Conservation (phyloP, 2,329 filamentous ascomycete species). For the Chalara sp. region DNA sequence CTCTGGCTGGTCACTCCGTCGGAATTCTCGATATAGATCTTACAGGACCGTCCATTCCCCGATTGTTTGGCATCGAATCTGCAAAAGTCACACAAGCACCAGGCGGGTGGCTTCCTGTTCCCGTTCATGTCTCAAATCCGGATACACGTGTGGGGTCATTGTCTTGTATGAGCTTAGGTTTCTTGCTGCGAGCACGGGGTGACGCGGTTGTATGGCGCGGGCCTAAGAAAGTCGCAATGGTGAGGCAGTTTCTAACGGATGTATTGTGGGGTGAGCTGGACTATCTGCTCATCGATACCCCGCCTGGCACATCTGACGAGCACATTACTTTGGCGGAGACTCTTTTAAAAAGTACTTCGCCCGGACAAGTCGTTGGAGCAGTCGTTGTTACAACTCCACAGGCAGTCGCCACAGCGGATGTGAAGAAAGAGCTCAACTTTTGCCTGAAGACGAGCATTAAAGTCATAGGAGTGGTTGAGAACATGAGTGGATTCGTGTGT, state of each 20-base stretch:
- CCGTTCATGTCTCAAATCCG: slow-evolving; percentile 61
- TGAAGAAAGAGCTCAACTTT: slow-evolving; percentile 82
- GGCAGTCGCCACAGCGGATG: slow-evolving; percentile 86
- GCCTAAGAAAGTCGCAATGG: slow-evolving; percentile 98
- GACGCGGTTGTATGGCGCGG: slow-evolving; percentile 97
- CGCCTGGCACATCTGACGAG: slow-evolving; percentile 92
- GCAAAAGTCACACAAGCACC: slow-evolving; percentile 88
- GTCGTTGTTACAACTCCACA: slow-evolving; percentile 96
- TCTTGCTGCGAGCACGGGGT: slow-evolving; percentile 73
- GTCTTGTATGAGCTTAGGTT: slow-evolving; percentile 87
- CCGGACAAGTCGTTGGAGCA: slow-evolving; percentile 72
- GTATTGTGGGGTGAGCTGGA: slow-evolving; percentile 86
- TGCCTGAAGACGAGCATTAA: slow-evolving; percentile 77
- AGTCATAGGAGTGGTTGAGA: slow-evolving; percentile 88
- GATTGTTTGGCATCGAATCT: slow-evolving; percentile 84
- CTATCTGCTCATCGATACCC: slow-evolving; percentile 90
- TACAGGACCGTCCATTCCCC: slow-evolving; percentile 92
- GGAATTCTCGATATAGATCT: slow-evolving; percentile 95
- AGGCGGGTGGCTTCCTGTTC: slow-evolving; percentile 85
- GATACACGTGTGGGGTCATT: slow-evolving; percentile 52
- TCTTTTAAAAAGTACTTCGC: slow-evolving; percentile 55
- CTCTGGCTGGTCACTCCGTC: slow-evolving; percentile 78
- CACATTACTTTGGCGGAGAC: slow-evolving; percentile 93
- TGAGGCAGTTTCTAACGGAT: slow-evolving; percentile 89
- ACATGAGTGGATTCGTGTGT: slow-evolving; percentile 92